Evolutionary conservation across 352 stramenopile species (phyloP), one percentile per base, ranked within the genome.

Genomic region (Blastocystis sp.): DNA sequence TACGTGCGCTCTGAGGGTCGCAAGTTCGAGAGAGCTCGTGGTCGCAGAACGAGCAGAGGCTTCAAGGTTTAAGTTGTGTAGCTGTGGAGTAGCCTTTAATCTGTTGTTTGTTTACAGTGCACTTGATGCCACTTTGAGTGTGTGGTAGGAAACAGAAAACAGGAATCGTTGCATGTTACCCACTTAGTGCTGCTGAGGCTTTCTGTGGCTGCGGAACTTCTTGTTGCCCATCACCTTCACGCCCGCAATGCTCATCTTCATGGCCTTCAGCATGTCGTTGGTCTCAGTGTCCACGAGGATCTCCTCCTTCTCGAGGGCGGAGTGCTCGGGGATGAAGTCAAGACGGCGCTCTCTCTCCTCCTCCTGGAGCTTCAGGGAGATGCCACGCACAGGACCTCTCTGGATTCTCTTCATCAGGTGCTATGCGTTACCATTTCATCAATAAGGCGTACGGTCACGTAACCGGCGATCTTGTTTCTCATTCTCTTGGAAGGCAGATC

Each of bases 351-450:
- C 97, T 89, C 97, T 94, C 93, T 99, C 97, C 92, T 99, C 97
- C 92, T 99, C 97, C 93, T 99, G 97, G 61, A 99, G 92, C 94
- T 99, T 99, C 87, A 99, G 93, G 87, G 96, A 99, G 92, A 99
- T 99, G 92, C 97, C 97, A 90, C 97, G 95, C 89, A 99, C 97
- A 60, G 97, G 96, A 90, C 97, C 97, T 91, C 98, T 95, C 91
- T 97, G 94, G 93, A 99, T 99, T 92, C 97, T 95, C 94, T 98
- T 98, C 97, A 99, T 99, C 66, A 99, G 93, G 92, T 99, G 97
- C 61, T 89, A 89, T 14, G 11, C 24, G 57, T 76, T 14, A 80
- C 28, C 17, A 17, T 11, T 79, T 28, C 6, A 59, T 21, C 28
- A 4, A 79, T 17, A 79, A 79, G 6, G 11, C 7, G 9, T 63